These are phyloP conservation scores for Fagus sylvatica DNA, from an alignment of 306 rosid species.

Conservation along the genomic window DNA sequence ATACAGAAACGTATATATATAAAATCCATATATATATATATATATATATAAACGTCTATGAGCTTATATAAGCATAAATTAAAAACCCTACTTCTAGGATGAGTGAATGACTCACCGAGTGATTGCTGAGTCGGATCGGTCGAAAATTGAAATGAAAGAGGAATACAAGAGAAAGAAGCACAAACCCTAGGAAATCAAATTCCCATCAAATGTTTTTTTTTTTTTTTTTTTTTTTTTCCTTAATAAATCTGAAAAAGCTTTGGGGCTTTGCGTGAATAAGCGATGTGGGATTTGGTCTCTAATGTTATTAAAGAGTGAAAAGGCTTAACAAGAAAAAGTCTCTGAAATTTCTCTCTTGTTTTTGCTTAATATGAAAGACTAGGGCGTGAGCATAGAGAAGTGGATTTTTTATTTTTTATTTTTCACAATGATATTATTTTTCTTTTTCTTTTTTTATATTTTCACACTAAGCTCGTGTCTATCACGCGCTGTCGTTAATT, in stretches of 20 bases:
- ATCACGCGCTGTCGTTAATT: slow-evolving; percentile 3
- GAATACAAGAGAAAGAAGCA: neutral
- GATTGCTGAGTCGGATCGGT: slow-evolving; percentile 25
- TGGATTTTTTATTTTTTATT: no score
- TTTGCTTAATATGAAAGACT: slow-evolving; percentile 25
- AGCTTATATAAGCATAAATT: neutral
- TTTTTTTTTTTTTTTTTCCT: neutral
- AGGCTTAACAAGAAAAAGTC: no score
- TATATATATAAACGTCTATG: neutral
- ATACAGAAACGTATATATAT: neutral
- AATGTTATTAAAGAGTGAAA: neutral
- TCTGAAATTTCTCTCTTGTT: slow-evolving; percentile 11
- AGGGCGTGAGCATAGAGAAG: slow-evolving; percentile 43
- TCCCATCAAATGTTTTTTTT: slow-evolving; percentile 1
- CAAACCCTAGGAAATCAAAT: slow-evolving; percentile 70
- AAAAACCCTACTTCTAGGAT: slow-evolving; percentile 14
- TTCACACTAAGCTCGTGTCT: slow-evolving; percentile 14
- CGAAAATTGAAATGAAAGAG: slow-evolving; percentile 3
- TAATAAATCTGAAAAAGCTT: neutral
- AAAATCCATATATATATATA: neutral
- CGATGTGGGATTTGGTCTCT: slow-evolving; percentile 18
- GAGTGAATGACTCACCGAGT: slow-evolving; percentile 35
- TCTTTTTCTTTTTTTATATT: no score
- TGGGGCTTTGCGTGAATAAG: slow-evolving; percentile 23
- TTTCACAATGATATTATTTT: slow-evolving; percentile 25